Evolutionary conservation across 768 basidiomycete genomes (phyloP).

Genomic region (Mycena epipterygia): DNA sequence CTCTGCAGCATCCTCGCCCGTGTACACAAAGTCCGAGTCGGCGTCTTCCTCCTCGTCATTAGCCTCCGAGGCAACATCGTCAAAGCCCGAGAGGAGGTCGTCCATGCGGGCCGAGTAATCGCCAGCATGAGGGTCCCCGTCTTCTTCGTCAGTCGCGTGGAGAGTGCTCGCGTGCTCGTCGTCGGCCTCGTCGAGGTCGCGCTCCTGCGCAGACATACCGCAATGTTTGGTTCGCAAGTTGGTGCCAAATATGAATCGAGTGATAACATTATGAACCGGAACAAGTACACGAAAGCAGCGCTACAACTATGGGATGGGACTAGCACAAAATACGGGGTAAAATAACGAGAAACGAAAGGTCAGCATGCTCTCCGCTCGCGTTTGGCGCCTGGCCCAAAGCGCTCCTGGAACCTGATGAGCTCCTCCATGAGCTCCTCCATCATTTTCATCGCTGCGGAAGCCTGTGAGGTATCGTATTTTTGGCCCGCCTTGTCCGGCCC

Average conservation of each 20-base stretch:
- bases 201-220: slow-evolving; percentile 21
- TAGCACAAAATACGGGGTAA: slow-evolving; percentile 9
- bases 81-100: slow-evolving; percentile 71
- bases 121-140: slow-evolving; percentile 57
- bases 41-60: slow-evolving; percentile 61
- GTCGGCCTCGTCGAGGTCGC: slow-evolving; percentile 22
- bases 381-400: slow-evolving; percentile 31
- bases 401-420: slow-evolving; percentile 88
- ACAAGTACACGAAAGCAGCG: slow-evolving; percentile 20
- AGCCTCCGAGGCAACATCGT: slow-evolving; percentile 43
- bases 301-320: slow-evolving; percentile 5
- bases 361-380: slow-evolving; percentile 24
- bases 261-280: too few species aligned
- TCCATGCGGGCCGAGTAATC: slow-evolving; percentile 80
- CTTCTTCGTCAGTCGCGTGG: slow-evolving; percentile 56
- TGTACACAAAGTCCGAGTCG: slow-evolving; percentile 79
- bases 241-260: slow-evolving; percentile 14
- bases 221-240: not conserved
- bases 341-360: slow-evolving; percentile 2
- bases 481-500: slow-evolving; percentile 26
- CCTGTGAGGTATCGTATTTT: slow-evolving; percentile 41
- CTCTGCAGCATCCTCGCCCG: slow-evolving; percentile 72
- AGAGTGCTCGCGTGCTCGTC: slow-evolving; percentile 30
- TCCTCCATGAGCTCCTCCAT: slow-evolving; percentile 96
- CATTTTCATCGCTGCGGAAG: slow-evolving; percentile 74